Conservation (phyloP, 73 alveolate genomes). For the Paramecium primaurelia region DNA sequence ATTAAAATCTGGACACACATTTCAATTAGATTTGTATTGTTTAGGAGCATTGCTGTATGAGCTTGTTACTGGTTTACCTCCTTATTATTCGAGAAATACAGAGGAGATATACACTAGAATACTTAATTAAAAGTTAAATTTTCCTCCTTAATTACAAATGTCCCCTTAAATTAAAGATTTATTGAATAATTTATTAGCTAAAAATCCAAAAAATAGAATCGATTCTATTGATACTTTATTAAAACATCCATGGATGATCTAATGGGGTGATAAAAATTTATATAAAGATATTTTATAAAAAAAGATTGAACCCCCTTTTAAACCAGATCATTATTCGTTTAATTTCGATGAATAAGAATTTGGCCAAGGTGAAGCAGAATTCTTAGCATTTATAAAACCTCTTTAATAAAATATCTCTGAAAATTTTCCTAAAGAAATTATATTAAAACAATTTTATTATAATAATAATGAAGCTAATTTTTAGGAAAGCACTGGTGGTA, state of each 20-base stretch:
- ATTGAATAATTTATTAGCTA: constrained; percentile 70
- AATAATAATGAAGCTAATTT: background rate
- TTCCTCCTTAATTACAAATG: constrained; percentile 47
- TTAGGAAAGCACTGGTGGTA: constrained; percentile 35
- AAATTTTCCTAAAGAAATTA: constrained; percentile 18
- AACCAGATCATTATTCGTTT: constrained; percentile 48
- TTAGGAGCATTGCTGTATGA: constrained; percentile 71
- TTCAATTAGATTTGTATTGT: constrained; percentile 63
- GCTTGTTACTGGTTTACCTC: constrained; percentile 68
- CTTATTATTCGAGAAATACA: constrained; percentile 51
- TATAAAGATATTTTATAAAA: constrained; percentile 42
- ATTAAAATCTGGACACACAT: constrained; percentile 63
- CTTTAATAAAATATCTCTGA: constrained; percentile 16
- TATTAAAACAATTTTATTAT: background rate
- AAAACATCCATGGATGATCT: constrained; percentile 36
- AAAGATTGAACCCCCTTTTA: constrained; percentile 56
- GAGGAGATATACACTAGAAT: constrained; percentile 60
- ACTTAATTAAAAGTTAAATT: constrained; percentile 47
- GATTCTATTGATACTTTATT: constrained; percentile 64
- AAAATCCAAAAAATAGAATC: constrained; percentile 83
- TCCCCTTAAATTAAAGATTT: constrained; percentile 65
- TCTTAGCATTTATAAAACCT: background rate
- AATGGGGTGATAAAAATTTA: constrained; percentile 48
- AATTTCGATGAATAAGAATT: constrained; percentile 59
- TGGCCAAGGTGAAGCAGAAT: constrained; percentile 40